Evolutionary conservation across 805 yeast genomes (phyloP).

Genomic region (Starmerella vaccinii): DNA sequence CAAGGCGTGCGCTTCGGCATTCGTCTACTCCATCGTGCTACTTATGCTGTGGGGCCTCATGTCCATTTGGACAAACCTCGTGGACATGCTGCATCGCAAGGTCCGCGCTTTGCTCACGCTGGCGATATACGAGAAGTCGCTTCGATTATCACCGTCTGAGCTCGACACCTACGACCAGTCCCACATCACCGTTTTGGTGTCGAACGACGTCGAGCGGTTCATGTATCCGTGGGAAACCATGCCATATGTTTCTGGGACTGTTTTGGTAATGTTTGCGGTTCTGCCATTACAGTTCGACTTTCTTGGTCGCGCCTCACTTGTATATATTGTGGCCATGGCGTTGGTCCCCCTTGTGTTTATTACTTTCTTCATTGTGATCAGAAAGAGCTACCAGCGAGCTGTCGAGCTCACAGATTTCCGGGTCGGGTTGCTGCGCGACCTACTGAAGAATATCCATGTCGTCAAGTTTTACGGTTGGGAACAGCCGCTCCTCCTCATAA

Average conservation of each 20-base stretch:
- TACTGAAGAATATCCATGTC: conserved; percentile 61
- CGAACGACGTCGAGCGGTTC: neutral
- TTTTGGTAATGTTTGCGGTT: neutral
- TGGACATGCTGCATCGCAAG: conserved; percentile 27
- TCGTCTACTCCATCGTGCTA: neutral
- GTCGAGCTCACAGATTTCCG: conserved; percentile 46
- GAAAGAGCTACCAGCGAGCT: conserved; percentile 25
- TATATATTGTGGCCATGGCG: neutral
- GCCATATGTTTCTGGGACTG: neutral
- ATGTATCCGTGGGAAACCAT: neutral
- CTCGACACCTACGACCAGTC: neutral
- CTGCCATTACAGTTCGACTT: neutral
- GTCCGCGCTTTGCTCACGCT: conserved; percentile 24
- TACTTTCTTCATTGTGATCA: neutral
- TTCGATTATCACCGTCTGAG: neutral
- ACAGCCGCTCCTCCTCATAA: conserved; percentile 50
- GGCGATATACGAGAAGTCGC: neutral
- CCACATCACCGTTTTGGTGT: neutral
- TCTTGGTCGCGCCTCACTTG: neutral
- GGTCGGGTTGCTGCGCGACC: conserved; percentile 63
- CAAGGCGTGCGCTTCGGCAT: neutral
- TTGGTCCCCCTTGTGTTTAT: neutral
- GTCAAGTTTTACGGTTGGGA: conserved; percentile 90
- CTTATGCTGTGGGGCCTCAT: neutral
- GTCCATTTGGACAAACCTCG: neutral